Conservation (phyloP, 2,329 filamentous ascomycete genomes). For the Orbilia javanica region DNA sequence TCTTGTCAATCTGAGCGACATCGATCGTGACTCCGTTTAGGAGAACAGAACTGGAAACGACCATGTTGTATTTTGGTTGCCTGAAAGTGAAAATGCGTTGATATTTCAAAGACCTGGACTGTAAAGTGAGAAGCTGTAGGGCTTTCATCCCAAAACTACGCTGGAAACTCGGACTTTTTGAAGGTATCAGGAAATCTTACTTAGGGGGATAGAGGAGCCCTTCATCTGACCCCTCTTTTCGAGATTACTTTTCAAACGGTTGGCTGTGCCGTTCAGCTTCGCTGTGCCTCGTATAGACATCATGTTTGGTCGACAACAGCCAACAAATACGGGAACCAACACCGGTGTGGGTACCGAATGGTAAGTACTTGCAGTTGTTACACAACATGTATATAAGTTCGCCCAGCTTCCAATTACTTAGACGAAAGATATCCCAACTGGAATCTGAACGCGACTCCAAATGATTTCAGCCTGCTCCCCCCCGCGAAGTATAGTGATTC, state of each 20-base stretch:
- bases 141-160: neutral
- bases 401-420: neutral
- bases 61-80: constrained; percentile 24
- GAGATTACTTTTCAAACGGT: neutral
- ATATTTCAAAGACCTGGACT: neutral
- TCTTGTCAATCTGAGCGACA: constrained; percentile 24
- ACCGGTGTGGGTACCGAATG: neutral
- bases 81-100: constrained; percentile 19
- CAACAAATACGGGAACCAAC: neutral
- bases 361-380: neutral
- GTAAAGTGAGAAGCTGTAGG: neutral
- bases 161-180: constrained; percentile 8
- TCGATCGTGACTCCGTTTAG: constrained; percentile 21
- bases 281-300: constrained; percentile 3
- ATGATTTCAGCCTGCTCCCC: no score
- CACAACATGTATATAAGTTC: neutral
- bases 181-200: constrained; percentile 1
- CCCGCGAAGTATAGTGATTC: no score
- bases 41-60: neutral
- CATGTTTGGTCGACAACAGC: neutral
- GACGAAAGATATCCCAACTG: neutral
- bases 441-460: no score
- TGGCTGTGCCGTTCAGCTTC: constrained; percentile 1
- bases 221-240: constrained; percentile 9
- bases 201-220: neutral